These are phyloP conservation scores for Suillus brevipes DNA, from an alignment of 768 basidiomycete species.

Conservation along the genomic window DNA sequence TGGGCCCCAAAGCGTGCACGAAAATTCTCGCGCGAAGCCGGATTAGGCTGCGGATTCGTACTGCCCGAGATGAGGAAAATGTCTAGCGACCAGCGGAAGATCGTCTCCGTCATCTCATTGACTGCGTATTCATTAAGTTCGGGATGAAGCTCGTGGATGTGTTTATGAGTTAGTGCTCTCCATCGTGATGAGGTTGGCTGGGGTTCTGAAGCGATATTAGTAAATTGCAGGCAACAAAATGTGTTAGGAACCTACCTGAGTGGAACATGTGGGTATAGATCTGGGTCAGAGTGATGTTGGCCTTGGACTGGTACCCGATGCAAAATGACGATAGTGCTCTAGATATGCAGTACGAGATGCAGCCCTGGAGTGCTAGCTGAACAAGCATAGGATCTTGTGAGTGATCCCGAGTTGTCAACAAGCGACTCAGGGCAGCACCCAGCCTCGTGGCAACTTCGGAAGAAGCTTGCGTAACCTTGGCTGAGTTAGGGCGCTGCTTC, in stretches of 20 bases:
- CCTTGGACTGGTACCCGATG: constrained; percentile 70
- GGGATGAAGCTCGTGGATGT: constrained; percentile 68
- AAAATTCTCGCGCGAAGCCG: constrained; percentile 41
- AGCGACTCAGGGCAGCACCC: constrained; percentile 60
- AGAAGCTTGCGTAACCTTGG: constrained; percentile 50
- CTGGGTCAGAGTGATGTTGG: constrained; percentile 63
- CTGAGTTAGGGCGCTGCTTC: constrained; percentile 38
- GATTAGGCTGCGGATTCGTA: constrained; percentile 38
- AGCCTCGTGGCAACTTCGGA: constrained; percentile 63
- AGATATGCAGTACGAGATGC: constrained; percentile 63
- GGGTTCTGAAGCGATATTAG: constrained; percentile 48
- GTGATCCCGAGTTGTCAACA: constrained; percentile 65
- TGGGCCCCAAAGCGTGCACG: constrained; percentile 57
- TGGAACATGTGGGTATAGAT: constrained; percentile 60
- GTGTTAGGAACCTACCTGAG: constrained; percentile 40
- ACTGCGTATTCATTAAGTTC: constrained; percentile 63
- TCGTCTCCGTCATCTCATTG: constrained; percentile 73
- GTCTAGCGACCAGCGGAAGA: constrained; percentile 70
- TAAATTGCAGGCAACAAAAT: constrained; percentile 7
- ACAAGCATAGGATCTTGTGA: constrained; percentile 75
- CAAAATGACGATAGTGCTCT: constrained; percentile 71
- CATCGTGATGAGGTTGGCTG: constrained; percentile 79
- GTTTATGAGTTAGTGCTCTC: constrained; percentile 70
- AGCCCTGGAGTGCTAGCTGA: constrained; percentile 74
- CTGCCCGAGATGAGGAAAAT: constrained; percentile 67